Evolutionary conservation across 2,329 filamentous ascomycete species (phyloP), one percentile per base, ranked within the genome.

Genomic region (Berkeleyomyces basicola): DNA sequence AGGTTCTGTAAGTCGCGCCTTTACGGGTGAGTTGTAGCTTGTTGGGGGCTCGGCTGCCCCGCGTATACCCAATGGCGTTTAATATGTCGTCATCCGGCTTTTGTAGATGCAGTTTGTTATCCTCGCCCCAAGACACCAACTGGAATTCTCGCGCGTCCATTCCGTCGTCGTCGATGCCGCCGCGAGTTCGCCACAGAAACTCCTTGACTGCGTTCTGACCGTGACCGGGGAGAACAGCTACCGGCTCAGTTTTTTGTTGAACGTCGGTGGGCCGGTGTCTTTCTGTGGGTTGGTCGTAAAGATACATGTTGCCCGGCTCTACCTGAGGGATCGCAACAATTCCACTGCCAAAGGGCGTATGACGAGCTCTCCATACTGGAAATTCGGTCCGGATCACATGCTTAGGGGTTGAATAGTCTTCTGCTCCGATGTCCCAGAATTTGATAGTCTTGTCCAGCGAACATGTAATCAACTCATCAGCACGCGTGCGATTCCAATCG

Each of bases 391-490:
- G 78, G 62, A 96, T 91, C 53, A 90, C 81, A 65, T 88, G 84
- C 69, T 92, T 86, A 0, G 88, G 86, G 16, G 78, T 75, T 10
- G 44, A 14, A 14, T 59, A 62, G 65, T 88, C 79, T 2, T 78
- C 77, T 3, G 83, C 78, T 62, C 68, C 72, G 68, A 90, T 90
- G 71, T 96, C 87, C 91, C 91, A 96, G 67, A 96, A 87, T 70
- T 95, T 95, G 73, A 96, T 92, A 47, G 86, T 95, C 71, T 86
- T 90, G 70, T 96, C 91, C 58, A 96, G 76, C 1, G 91, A 95
- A 72, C 91, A 96, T 2, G 91, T 96, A 4, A 90, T 83, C 59
- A 96, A 77, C 43, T 83, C 85, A 7, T 82, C 85, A 1, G 83
- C 74, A 58, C 84, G 79, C 10, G 86, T 86, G 60, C 92, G 82